Conservation (phyloP, 202 grass and related monocot genomes). For the Zizania palustris region DNA sequence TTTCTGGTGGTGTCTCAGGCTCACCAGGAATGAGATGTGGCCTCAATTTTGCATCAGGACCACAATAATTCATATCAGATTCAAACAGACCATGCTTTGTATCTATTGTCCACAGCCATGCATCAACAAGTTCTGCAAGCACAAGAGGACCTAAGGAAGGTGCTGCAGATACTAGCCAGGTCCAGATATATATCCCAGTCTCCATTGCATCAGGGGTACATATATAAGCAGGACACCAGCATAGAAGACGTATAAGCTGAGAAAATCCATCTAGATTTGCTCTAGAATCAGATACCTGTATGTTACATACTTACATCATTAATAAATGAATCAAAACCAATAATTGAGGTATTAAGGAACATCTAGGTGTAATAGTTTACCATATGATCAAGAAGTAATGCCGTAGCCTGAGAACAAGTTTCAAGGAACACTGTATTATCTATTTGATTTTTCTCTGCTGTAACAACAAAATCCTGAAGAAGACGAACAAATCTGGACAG, state of each 20-base stretch:
- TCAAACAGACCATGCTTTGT: slow-evolving; percentile 96
- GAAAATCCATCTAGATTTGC: slow-evolving; percentile 89
- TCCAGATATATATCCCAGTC: slow-evolving; percentile 99
- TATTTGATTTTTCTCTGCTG: slow-evolving; percentile 77
- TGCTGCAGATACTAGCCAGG: slow-evolving; percentile 95
- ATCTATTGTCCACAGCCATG: slow-evolving; percentile 99
- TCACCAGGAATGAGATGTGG: slow-evolving; percentile 96
- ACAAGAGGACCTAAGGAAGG: slow-evolving; percentile 91
- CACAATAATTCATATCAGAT: slow-evolving; percentile 92
- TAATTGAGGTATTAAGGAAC: slow-evolving; percentile 23
- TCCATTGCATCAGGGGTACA: slow-evolving; percentile 97
- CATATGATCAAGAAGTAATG: slow-evolving; percentile 92
- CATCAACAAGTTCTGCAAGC: slow-evolving; percentile 97
- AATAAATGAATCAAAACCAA: slow-evolving; percentile 41
- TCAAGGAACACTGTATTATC: slow-evolving; percentile 92
- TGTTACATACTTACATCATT: slow-evolving; percentile 37
- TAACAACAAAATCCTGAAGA: slow-evolving; percentile 94
- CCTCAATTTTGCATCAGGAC: slow-evolving; percentile 94
- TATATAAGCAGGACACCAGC: slow-evolving; percentile 99
- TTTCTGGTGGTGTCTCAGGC: slow-evolving; percentile 81
- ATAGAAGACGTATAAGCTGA: slow-evolving; percentile 93
- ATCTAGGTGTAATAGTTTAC: slow-evolving; percentile 53
- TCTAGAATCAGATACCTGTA: slow-evolving; percentile 75
- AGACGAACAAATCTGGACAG: slow-evolving; percentile 83
- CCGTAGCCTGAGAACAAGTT: slow-evolving; percentile 98